Conservation (phyloP, 305 asterid genomes). For the Ilex paraguariensis region DNA sequence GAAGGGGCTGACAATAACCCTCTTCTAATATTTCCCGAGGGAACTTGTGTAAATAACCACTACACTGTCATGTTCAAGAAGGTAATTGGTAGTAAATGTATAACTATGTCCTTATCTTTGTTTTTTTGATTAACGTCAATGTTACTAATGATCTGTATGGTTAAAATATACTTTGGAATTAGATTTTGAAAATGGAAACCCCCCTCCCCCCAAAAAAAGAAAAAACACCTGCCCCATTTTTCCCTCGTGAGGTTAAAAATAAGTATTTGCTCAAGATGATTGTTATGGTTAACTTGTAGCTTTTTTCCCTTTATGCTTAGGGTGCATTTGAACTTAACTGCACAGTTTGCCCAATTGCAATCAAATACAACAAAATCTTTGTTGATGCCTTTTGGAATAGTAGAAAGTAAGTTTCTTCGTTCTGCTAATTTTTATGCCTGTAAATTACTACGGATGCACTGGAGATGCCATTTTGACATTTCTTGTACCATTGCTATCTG, state of each 20-base stretch:
- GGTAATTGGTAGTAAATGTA: constrained; percentile 29
- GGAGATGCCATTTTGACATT: too few species aligned
- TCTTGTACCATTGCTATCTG: too few species aligned
- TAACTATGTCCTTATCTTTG: too few species aligned
- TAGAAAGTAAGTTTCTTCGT: constrained; percentile 63
- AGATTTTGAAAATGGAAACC: too few species aligned
- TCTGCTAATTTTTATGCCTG: not conserved
- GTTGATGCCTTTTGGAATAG: constrained; percentile 99
- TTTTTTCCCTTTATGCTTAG: constrained; percentile 36
- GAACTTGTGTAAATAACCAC: constrained; percentile 97
- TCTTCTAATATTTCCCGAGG: constrained; percentile 97
- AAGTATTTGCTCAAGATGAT: not conserved
- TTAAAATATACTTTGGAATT: too few species aligned
- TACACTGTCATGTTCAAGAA: constrained; percentile 98
- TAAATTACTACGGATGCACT: too few species aligned
- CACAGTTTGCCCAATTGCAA: constrained; percentile 96
- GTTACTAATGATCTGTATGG: too few species aligned
- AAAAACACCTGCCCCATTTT: not conserved
- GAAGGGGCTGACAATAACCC: constrained; percentile 91
- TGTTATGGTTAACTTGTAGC: not conserved
- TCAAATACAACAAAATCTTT: constrained; percentile 94
- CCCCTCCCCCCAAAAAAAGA: too few species aligned
- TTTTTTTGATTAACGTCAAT: too few species aligned
- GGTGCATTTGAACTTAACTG: constrained; percentile 95
- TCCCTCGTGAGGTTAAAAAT: too few species aligned